Conservation (phyloP, 2,329 filamentous ascomycete genomes). For the Grosmannia huntii region DNA sequence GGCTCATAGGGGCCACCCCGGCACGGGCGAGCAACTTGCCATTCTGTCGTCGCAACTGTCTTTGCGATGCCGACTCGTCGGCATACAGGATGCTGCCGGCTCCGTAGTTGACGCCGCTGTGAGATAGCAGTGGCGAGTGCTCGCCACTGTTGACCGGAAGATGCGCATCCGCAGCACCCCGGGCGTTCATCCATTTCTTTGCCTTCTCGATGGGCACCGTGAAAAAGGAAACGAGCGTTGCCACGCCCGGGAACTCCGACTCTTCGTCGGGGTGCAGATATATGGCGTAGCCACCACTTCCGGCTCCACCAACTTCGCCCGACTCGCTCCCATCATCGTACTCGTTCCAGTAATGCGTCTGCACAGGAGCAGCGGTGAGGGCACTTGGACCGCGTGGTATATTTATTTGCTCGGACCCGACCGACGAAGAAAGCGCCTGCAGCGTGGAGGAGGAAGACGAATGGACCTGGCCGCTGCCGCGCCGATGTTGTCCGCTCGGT, state of each 20-base stretch:
- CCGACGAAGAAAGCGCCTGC: conserved; percentile 10
- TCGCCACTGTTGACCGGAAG: conserved; percentile 10
- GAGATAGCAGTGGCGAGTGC: conserved; percentile 18
- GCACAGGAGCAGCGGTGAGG: conserved; percentile 10
- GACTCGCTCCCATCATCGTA: conserved; percentile 70
- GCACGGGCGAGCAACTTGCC: conserved; percentile 3
- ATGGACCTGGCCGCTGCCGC: conserved; percentile 9
- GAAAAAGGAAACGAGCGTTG: conserved; percentile 42
- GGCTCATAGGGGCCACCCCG: too few species aligned
- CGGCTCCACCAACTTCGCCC: conserved; percentile 38
- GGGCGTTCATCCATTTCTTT: conserved; percentile 33
- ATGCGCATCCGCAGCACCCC: neutral
- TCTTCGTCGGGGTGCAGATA: conserved; percentile 60
- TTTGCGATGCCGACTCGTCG: neutral
- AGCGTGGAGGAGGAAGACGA: conserved; percentile 13
- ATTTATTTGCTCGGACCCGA: conserved; percentile 3
- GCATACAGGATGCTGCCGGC: neutral
- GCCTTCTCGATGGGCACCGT: conserved; percentile 36
- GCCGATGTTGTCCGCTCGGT: conserved; percentile 1
- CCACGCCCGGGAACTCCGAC: conserved; percentile 48
- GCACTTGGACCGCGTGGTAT: conserved; percentile 1
- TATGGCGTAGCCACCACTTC: conserved; percentile 54
- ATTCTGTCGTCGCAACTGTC: neutral
- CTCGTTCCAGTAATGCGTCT: conserved; percentile 65
- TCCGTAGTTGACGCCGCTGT: conserved; percentile 10